phyloP scores from a whole-genome alignment of 108 stramenopile species.

The Cyclostephanos tholiformis region DNA sequence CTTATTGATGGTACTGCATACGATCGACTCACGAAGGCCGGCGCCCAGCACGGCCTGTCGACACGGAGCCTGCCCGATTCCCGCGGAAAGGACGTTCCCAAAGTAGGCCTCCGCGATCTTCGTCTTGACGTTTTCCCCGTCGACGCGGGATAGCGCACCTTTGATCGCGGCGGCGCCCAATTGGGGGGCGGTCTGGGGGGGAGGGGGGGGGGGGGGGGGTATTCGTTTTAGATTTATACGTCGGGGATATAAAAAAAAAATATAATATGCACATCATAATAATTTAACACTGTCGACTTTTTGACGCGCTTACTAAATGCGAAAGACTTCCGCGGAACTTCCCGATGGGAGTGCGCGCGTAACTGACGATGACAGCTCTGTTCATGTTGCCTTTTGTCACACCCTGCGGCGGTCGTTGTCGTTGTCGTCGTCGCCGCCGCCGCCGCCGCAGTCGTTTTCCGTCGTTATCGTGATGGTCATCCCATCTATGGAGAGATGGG shows the following conservation, averaged over 20 bases:
- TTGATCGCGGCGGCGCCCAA: constrained; percentile 82
- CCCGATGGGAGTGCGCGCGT: constrained; percentile 95
- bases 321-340: constrained; percentile 85
- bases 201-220: no score
- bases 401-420: background rate
- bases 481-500: no score
- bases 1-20: constrained; percentile 90
- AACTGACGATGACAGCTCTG: constrained; percentile 80
- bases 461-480: no score
- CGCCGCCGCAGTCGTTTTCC: no score
- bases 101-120: constrained; percentile 88
- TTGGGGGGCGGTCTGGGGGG: constrained; percentile 75
- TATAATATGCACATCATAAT: no score
- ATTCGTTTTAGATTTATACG: no score
- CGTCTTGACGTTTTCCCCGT: constrained; percentile 54
- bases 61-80: constrained; percentile 95
- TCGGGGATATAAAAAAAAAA: no score
- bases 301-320: constrained; percentile 24
- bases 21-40: constrained; percentile 58
- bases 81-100: constrained; percentile 96
- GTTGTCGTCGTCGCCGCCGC: no score
- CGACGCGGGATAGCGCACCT: constrained; percentile 60
- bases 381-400: constrained; percentile 20
- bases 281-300: no score
- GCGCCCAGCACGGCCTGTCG: constrained; percentile 75